A percentile compares a stretch with the other conserved stretches of the same genome.
Conservation (phyloP, 306 rosid genomes). For the Pachyrhizus erosus region DNA sequence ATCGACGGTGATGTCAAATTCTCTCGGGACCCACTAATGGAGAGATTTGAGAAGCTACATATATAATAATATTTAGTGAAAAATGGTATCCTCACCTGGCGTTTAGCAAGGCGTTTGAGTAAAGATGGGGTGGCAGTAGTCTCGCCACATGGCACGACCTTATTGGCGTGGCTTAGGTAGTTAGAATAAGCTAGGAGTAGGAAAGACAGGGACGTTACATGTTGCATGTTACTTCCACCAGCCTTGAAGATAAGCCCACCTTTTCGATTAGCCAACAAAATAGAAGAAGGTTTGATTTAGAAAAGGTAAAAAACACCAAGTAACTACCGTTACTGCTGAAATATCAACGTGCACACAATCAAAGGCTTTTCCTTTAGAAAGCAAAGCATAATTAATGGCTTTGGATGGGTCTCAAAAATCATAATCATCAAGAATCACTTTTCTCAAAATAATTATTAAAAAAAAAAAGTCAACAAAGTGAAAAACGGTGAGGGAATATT, state of each 20-base stretch:
- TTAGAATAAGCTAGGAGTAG: conserved; percentile 81
- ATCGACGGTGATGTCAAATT: conserved; percentile 20
- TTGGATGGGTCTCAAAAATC: conserved; percentile 25
- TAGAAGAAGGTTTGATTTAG: not conserved
- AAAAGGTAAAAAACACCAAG: not conserved
- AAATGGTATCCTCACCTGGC: conserved; percentile 60
- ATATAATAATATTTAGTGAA: not conserved
- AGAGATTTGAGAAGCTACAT: not conserved
- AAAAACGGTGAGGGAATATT: not conserved
- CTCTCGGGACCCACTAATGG: not conserved
- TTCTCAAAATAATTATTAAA: not conserved
- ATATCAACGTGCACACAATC: conserved; percentile 39
- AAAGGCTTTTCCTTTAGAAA: conserved; percentile 41
- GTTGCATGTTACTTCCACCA: conserved; percentile 99
- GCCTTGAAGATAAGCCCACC: conserved; percentile 96
- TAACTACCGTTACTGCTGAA: conserved; percentile 19
- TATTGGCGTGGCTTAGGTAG: conserved; percentile 92
- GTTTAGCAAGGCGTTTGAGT: conserved; percentile 76
- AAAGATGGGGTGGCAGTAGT: conserved; percentile 74
- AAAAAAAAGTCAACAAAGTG: not conserved
- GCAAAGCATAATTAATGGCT: conserved; percentile 47
- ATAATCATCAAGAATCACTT: conserved; percentile 24
- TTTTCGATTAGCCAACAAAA: conserved; percentile 40
- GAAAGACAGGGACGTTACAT: conserved; percentile 93
- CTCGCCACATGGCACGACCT: conserved; percentile 81